Base-by-base conservation (phyloP, 2,329 filamentous ascomycete species). In the Pestalotiopsis sp. region DNA sequence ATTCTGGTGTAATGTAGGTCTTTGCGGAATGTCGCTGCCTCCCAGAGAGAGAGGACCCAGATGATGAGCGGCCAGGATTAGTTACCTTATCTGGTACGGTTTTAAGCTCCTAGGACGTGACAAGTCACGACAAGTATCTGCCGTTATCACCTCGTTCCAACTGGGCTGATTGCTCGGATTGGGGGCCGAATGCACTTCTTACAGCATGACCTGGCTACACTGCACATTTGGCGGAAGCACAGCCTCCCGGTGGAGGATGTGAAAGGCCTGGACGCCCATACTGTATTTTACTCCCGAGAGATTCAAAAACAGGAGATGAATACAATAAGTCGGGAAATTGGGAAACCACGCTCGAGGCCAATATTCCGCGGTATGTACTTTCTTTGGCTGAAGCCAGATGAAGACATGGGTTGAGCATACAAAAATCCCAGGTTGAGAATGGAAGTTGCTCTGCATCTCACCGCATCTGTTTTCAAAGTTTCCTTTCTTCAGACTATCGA, bases 1-100 rank as follows among this genome's bases (percentile, higher is more conserved):
- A 23, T 36, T 36, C 31, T 36, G 45, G 45, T 52, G 14, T 17
- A 52, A 17, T 52, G 45, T 52, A 20, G 45, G 45, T 52, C 9
- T 52, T 36, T 36, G 31, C 31, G 38, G 17, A 62, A 39, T 62
- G 27, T 39, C 59, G 13, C 25, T 39, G 14, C 14, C 59, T n/a
- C 25, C 13, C 27, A 27, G 9, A 20, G 59, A 23, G 14, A 17
- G 36, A 59, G 13, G 20, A 27, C 27, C 23, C 14, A 59, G 17
- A 59, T 36, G 59, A 62, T 62, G 59, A 62, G 59, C 59, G 27
- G 38, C 59, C 20, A 62, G 59, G 59, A 62, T 62, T 14, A 17
- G 59, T 62, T 36, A 62, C 45, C 45, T 52, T 52, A 52, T 52
- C 45, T 52, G 45, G 45, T 20, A 52, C 45, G 17, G 45, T 41